Conservation (phyloP, 2,329 filamentous ascomycete species). For the Neobulgaria alba region DNA sequence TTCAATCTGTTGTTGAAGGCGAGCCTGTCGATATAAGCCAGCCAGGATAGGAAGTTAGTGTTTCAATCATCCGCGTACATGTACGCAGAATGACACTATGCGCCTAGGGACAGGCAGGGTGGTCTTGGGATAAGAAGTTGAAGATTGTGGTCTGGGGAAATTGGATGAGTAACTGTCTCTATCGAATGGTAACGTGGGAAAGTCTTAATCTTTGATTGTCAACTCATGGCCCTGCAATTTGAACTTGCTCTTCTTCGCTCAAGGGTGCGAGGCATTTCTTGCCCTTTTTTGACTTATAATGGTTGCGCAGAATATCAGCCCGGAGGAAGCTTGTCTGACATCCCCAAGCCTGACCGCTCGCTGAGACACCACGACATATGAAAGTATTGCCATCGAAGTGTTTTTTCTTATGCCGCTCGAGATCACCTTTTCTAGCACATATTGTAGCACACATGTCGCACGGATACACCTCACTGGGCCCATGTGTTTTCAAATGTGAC, state of each 20-base stretch:
- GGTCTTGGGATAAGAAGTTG: too few species aligned
- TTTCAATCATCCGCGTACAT: too few species aligned
- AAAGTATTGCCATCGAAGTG: neutral
- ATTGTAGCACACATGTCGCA: neutral
- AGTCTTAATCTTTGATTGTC: neutral
- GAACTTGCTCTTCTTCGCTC: constrained; percentile 3
- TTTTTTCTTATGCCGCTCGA: neutral
- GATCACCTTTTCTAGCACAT: constrained; percentile 3
- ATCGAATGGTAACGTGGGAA: too few species aligned
- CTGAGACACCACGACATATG: constrained; percentile 1
- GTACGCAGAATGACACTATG: too few species aligned
- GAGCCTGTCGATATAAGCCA: too few species aligned
- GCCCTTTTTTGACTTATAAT: constrained; percentile 5
- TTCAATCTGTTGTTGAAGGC: too few species aligned
- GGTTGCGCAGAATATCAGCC: constrained; percentile 3
- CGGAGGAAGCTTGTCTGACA: neutral
- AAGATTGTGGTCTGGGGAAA: too few species aligned
- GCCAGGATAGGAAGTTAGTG: too few species aligned
- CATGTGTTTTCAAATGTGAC: constrained; percentile 3
- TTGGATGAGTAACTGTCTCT: too few species aligned
- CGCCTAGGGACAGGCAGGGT: too few species aligned
- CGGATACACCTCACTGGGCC: neutral
- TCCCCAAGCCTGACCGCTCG: constrained; percentile 1
- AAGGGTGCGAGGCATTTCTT: constrained; percentile 1
- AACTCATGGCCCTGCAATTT: constrained; percentile 3